A percentile compares a stretch with the other conserved stretches of the same genome.
These are phyloP conservation scores for Calvatia gigantea DNA, from an alignment of 768 basidiomycete genomes.

Conservation along the genomic window DNA sequence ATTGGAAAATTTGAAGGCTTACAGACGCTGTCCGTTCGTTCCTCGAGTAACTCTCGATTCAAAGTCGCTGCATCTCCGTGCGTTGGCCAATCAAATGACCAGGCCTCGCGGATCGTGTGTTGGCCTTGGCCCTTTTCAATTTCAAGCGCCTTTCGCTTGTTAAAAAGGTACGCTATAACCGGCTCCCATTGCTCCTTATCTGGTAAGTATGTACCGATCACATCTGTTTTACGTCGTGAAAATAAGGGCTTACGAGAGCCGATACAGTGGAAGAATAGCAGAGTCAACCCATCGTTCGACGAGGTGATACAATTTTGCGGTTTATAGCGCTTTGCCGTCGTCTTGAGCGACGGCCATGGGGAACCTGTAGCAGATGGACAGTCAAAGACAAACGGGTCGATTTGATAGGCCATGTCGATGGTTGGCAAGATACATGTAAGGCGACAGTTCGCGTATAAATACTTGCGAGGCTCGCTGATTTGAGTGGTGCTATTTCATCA, in stretches of 20 bases:
- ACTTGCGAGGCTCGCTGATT: too few relatives aligned
- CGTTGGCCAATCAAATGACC: constrained; percentile 49
- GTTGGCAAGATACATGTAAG: too few relatives aligned
- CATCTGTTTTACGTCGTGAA: background rate
- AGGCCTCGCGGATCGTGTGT: constrained; percentile 37
- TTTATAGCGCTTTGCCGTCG: constrained; percentile 44
- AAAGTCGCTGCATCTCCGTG: constrained; percentile 46
- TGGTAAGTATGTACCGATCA: constrained; percentile 17
- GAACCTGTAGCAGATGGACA: constrained; percentile 14
- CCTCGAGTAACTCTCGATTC: constrained; percentile 31
- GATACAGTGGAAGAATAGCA: constrained; percentile 46
- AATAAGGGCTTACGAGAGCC: constrained; percentile 36
- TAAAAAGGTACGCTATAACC: constrained; percentile 36
- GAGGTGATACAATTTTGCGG: constrained; percentile 18
- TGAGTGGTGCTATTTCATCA: too few relatives aligned
- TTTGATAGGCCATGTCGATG: constrained; percentile 1
- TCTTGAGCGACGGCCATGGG: constrained; percentile 27
- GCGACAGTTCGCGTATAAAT: too few relatives aligned
- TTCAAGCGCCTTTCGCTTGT: too few relatives aligned
- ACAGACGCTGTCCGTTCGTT: constrained; percentile 33
- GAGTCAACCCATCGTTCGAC: constrained; percentile 34
- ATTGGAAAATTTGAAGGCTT: too few relatives aligned
- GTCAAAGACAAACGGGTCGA: constrained; percentile 17
- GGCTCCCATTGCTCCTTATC: constrained; percentile 60
- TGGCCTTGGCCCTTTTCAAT: constrained; percentile 16